phyloP scores from a whole-genome alignment of 2,329 filamentous ascomycete species.

The Epichloe aotearoae region DNA sequence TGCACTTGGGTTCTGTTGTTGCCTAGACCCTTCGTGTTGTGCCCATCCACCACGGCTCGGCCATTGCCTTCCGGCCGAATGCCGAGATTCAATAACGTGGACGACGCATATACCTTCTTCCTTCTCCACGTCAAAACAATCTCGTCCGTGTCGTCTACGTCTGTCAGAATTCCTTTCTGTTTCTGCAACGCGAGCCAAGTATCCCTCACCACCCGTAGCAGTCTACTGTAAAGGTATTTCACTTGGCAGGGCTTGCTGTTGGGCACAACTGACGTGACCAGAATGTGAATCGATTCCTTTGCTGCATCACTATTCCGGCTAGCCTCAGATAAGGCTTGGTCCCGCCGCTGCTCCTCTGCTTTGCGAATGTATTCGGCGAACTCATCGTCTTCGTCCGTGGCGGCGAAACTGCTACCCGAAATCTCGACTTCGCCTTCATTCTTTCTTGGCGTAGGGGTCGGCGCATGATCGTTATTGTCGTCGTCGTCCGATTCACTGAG shows the following conservation, averaged over 20 bases:
- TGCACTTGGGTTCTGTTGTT: conserved; percentile 47
- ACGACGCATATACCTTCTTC: conserved; percentile 59
- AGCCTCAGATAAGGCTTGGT: conserved; percentile 11
- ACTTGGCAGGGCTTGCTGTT: conserved; percentile 43
- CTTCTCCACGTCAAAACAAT: conserved; percentile 73
- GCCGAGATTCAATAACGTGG: conserved; percentile 56
- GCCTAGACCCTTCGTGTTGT: conserved; percentile 29
- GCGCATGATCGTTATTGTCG: conserved; percentile 4
- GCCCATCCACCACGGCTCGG: conserved; percentile 26
- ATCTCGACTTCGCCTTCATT: conserved; percentile 13
- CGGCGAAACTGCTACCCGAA: conserved; percentile 12
- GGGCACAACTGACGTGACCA: conserved; percentile 50
- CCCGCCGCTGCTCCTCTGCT: conserved; percentile 21
- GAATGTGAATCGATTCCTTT: conserved; percentile 18
- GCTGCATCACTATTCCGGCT: conserved; percentile 6
- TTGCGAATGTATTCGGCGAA: conserved; percentile 32
- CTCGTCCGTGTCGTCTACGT: conserved; percentile 30
- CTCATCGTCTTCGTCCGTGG: conserved; percentile 25
- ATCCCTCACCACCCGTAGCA: conserved; percentile 51
- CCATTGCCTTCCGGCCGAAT: conserved; percentile 33
- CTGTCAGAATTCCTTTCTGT: conserved; percentile 22
- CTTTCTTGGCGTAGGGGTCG: conserved; percentile 3
- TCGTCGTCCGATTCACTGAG: conserved; percentile 21
- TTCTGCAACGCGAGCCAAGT: conserved; percentile 56
- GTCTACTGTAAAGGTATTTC: conserved; percentile 52